phyloP scores from a whole-genome alignment of 148 eudicot genomes.

The Hydrangea macrophylla region DNA sequence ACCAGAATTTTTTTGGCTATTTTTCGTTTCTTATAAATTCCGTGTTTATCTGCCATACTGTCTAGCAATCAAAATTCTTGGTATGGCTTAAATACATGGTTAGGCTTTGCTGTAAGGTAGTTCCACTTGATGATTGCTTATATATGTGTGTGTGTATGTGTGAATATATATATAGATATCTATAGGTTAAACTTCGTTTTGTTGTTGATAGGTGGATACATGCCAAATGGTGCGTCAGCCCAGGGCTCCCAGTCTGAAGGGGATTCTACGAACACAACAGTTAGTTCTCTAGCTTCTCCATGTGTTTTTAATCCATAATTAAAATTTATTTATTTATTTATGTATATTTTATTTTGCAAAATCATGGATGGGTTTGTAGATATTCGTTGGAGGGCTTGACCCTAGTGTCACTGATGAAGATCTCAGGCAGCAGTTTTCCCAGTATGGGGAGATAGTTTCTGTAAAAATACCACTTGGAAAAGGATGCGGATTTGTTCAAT shows the following conservation, averaged over 20 bases:
- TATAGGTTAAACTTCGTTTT: neutral
- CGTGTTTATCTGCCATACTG: too few relatives aligned
- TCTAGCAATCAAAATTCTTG: too few relatives aligned
- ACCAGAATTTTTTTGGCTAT: too few relatives aligned
- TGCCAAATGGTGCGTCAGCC: slow-evolving; percentile 56
- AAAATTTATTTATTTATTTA: neutral
- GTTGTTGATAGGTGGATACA: slow-evolving; percentile 60
- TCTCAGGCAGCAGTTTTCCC: slow-evolving; percentile 82
- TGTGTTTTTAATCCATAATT: neutral
- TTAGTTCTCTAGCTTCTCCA: slow-evolving; percentile 31
- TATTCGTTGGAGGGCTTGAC: slow-evolving; percentile 98
- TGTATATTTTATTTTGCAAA: neutral
- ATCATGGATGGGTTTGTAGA: slow-evolving; percentile 37
- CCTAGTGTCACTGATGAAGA: slow-evolving; percentile 86
- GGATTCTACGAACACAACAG: slow-evolving; percentile 87
- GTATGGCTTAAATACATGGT: too few relatives aligned
- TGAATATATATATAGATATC: neutral
- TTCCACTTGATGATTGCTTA: neutral
- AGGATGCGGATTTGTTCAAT: slow-evolving; percentile 98
- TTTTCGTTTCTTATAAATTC: too few relatives aligned
- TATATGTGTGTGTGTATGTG: too few relatives aligned
- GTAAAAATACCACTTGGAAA: slow-evolving; percentile 93
- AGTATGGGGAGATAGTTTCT: slow-evolving; percentile 87
- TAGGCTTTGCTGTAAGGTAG: neutral
- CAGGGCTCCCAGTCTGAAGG: slow-evolving; percentile 81